A percentile compares a stretch with the other conserved stretches of the same genome.
These are phyloP conservation scores for Senna siamea DNA, from an alignment of 306 rosid genomes.

Conservation along the genomic window DNA sequence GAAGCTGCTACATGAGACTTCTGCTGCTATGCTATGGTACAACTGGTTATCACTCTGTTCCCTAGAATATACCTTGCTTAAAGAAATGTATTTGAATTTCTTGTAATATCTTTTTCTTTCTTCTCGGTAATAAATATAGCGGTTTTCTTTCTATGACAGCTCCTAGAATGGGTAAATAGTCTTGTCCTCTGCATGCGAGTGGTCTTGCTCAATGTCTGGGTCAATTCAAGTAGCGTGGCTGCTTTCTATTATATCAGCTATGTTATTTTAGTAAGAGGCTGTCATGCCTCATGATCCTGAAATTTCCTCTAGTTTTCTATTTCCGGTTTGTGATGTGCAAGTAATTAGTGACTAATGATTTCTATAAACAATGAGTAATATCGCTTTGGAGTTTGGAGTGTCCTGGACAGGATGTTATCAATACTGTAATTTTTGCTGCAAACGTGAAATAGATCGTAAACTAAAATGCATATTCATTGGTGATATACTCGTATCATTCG, in stretches of 20 bases:
- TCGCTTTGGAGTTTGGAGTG: constrained; percentile 40
- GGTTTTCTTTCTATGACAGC: constrained; percentile 36
- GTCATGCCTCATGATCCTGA: background rate
- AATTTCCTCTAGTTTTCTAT: constrained; percentile 17
- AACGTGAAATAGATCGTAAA: constrained; percentile 28
- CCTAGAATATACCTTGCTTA: constrained; percentile 35
- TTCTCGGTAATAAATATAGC: constrained; percentile 43
- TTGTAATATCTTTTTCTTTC: constrained; percentile 41
- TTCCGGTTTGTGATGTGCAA: constrained; percentile 25
- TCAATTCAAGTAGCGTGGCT: constrained; percentile 9
- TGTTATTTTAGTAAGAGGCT: constrained; percentile 13
- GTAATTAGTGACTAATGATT: constrained; percentile 20
- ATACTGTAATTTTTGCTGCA: constrained; percentile 15
- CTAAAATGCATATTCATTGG: constrained; percentile 3
- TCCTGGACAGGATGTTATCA: constrained; percentile 24
- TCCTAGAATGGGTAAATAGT: constrained; percentile 23
- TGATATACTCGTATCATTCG: background rate
- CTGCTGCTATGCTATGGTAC: constrained; percentile 30
- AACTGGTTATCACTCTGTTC: constrained; percentile 26
- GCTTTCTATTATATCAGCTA: constrained; percentile 33
- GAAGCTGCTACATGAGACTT: constrained; percentile 70
- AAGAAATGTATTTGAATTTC: constrained; percentile 47
- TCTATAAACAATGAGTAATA: constrained; percentile 33
- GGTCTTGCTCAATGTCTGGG: constrained; percentile 19
- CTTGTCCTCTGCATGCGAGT: background rate